Percentiles rank a stretch among this genome's conserved stretches.
These are phyloP conservation scores for Aspergillus fumigatiaffinis DNA, from an alignment of 2,329 filamentous ascomycete genomes.

Conservation along the genomic window DNA sequence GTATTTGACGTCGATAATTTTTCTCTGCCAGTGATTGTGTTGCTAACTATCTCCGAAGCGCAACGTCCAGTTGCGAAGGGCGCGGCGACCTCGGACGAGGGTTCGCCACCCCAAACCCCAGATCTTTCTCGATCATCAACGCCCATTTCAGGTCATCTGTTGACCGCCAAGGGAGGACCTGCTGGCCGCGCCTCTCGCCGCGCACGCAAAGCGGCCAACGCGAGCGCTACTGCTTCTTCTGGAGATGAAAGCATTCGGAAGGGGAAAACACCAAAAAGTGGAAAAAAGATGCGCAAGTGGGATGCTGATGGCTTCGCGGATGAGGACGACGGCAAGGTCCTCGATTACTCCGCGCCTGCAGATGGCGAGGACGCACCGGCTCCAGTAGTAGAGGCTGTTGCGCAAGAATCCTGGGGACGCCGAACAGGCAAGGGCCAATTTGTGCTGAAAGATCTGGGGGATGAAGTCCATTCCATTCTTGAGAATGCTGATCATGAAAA, in stretches of 20 bases:
- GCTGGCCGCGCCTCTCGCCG: slow-evolving; percentile 74
- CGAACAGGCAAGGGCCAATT: slow-evolving; percentile 87
- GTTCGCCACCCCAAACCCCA: slow-evolving; percentile 66
- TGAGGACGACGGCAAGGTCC: slow-evolving; percentile 71
- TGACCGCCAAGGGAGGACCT: slow-evolving; percentile 71
- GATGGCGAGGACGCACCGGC: slow-evolving; percentile 53
- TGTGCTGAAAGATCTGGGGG: slow-evolving; percentile 85
- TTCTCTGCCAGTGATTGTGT: background rate
- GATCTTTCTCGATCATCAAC: slow-evolving; percentile 76
- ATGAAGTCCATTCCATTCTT: slow-evolving; percentile 88
- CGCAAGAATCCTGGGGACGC: slow-evolving; percentile 77
- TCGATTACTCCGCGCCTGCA: slow-evolving; percentile 81
- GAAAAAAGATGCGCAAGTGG: slow-evolving; percentile 89
- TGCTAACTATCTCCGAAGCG: slow-evolving; percentile 31
- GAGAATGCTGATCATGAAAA: slow-evolving; percentile 70
- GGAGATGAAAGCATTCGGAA: slow-evolving; percentile 75
- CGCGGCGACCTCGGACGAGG: slow-evolving; percentile 57
- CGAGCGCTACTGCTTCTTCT: slow-evolving; percentile 58
- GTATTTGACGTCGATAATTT: slow-evolving; percentile 19
- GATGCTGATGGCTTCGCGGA: slow-evolving; percentile 82
- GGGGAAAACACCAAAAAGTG: slow-evolving; percentile 47
- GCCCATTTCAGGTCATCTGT: slow-evolving; percentile 61
- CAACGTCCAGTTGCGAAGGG: slow-evolving; percentile 43
- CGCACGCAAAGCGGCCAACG: slow-evolving; percentile 64
- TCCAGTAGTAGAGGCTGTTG: slow-evolving; percentile 67